A percentile compares a stretch with the other conserved stretches of the same genome.
Conservation (phyloP, 1,139 yeast species). For the Suhomyces bolitotheri region DNA sequence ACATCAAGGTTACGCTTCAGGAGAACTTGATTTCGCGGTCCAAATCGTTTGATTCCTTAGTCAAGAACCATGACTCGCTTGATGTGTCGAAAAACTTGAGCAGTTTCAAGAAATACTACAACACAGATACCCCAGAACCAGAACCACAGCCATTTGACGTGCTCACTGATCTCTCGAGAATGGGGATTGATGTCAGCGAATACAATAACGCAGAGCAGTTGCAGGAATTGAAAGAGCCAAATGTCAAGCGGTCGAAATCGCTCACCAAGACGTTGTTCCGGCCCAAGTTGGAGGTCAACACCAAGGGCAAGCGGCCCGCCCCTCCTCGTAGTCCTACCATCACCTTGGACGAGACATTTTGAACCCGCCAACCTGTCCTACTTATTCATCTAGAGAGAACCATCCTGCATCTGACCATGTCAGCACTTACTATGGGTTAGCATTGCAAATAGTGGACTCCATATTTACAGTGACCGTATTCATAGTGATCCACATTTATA, state of each 20-base stretch:
- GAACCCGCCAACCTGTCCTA: not conserved
- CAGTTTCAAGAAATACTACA: slow-evolving; percentile 30
- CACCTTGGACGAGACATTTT: slow-evolving; percentile 38
- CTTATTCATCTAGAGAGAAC: not conserved
- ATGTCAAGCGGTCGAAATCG: slow-evolving; percentile 24
- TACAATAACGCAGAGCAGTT: slow-evolving; percentile 28
- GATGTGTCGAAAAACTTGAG: slow-evolving; percentile 24
- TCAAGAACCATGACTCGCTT: slow-evolving; percentile 17
- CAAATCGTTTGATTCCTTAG: slow-evolving; percentile 36
- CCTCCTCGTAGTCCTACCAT: slow-evolving; percentile 40
- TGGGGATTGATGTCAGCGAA: slow-evolving; percentile 32
- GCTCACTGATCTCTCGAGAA: slow-evolving; percentile 28
- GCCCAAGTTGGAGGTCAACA: slow-evolving; percentile 29
- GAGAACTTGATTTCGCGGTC: slow-evolving; percentile 45
- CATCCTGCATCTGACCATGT: too few relatives aligned
- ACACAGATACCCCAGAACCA: slow-evolving; percentile 31
- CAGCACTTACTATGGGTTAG: too few relatives aligned
- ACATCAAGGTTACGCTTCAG: slow-evolving; percentile 39
- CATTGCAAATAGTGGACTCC: too few relatives aligned
- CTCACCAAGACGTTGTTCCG: slow-evolving; percentile 39
- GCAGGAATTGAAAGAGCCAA: slow-evolving; percentile 21
- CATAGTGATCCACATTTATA: too few relatives aligned
- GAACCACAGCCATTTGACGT: slow-evolving; percentile 37
- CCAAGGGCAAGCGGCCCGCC: slow-evolving; percentile 9
- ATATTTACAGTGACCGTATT: too few relatives aligned